A percentile compares a stretch with the other conserved stretches of the same genome.
Evolutionary conservation across 2,329 filamentous ascomycete genomes (phyloP).

Genomic region (Pseudogymnoascus sp.): DNA sequence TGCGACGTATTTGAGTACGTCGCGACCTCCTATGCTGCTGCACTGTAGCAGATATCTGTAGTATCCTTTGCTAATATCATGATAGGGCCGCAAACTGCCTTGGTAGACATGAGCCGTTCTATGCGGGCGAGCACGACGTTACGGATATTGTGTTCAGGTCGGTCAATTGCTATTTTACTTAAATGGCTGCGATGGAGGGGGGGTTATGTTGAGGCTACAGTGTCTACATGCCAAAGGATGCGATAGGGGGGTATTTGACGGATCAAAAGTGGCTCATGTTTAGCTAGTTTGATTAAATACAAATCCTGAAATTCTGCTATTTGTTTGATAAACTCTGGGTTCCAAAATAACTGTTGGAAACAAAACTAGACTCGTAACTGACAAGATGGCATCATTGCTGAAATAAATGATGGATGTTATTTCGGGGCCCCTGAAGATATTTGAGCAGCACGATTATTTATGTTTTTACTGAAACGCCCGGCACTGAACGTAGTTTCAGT

Average conservation of each 20-base stretch:
- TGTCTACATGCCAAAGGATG: background rate
- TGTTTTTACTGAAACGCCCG: too few species aligned
- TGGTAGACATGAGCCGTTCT: background rate
- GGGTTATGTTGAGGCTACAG: background rate
- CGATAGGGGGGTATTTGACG: background rate
- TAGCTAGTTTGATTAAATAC: background rate
- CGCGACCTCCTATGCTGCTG: background rate
- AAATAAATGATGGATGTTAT: background rate
- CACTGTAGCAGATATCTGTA: background rate
- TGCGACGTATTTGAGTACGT: background rate
- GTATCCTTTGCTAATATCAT: background rate
- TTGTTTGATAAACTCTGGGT: background rate
- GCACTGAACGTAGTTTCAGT: too few species aligned
- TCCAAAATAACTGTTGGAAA: background rate
- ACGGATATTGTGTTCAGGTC: background rate
- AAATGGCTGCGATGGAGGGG: background rate
- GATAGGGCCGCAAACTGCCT: background rate
- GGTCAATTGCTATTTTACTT: background rate
- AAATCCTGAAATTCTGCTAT: background rate
- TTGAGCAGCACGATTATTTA: too few species aligned
- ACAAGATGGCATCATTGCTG: background rate
- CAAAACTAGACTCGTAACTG: background rate
- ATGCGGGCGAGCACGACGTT: background rate
- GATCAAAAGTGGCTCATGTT: background rate
- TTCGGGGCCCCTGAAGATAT: too few species aligned